Percentiles rank a stretch among this genome's conserved stretches.
Evolutionary conservation across 176 grass and related monocot genomes (phyloP).

Genomic region (Sorghum bicolor): Sorghum_bicolor_NCBIv3 NC_012873.2:6741501-6742000

Average conservation of each 20-base stretch:
- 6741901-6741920: conserved; percentile 90
- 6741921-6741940: conserved; percentile 96
- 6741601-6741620: conserved; percentile 47
- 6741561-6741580: too few relatives aligned
- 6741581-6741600: neutral
- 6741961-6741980: conserved; percentile 56
- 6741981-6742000: conserved; percentile 83
- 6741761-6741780: conserved; percentile 51
- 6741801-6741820: conserved; percentile 87
- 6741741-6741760: conserved; percentile 64
- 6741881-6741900: conserved; percentile 13
- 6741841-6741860: conserved; percentile 23
- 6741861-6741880: neutral
- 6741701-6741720: conserved; percentile 15
- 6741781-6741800: conserved; percentile 50
- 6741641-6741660: conserved; percentile 29
- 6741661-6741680: conserved; percentile 6
- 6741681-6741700: conserved; percentile 44
- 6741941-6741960: conserved; percentile 69
- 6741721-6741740: conserved; percentile 47
- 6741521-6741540: neutral
- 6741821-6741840: conserved; percentile 90
- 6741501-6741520: neutral
- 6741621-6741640: conserved; percentile 36
- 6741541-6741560: neutral